Evolutionary conservation across 345 rosid species (phyloP).

Genomic region (Arabis hirsuta): DNA sequence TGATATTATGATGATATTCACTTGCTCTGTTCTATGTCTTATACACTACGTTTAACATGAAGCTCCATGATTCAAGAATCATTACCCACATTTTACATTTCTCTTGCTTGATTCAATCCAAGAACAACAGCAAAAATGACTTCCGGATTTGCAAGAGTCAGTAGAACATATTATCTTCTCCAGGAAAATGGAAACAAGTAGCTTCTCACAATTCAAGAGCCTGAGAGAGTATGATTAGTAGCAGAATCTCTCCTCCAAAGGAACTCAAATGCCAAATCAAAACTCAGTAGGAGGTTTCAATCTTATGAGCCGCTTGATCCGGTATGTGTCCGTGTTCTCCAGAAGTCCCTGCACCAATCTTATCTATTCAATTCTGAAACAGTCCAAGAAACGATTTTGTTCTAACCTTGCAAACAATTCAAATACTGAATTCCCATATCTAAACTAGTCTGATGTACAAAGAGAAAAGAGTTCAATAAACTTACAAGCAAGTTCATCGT

Average conservation of each 20-base stretch:
- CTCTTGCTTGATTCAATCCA: neutral
- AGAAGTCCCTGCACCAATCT: slow-evolving; percentile 40
- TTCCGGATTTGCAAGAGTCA: neutral
- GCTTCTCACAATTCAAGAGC: neutral
- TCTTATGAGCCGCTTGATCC: slow-evolving; percentile 66
- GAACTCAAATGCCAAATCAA: slow-evolving; percentile 36
- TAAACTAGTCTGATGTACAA: too few relatives aligned
- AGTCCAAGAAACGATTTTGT: neutral
- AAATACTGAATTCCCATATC: too few relatives aligned
- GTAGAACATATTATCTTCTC: neutral
- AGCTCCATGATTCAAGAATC: neutral
- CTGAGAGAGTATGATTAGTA: neutral
- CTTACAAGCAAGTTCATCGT: too few relatives aligned
- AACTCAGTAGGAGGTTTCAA: slow-evolving; percentile 77
- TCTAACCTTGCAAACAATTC: slow-evolving; percentile 62
- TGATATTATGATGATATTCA: neutral
- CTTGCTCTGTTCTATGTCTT: neutral
- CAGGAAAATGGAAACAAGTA: neutral
- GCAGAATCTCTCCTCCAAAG: neutral
- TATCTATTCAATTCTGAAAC: neutral
- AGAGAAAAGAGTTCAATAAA: too few relatives aligned
- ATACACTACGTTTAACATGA: neutral
- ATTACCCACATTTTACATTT: neutral
- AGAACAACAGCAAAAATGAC: neutral
- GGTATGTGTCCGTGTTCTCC: slow-evolving; percentile 76